Conservation (phyloP, 2,329 filamentous ascomycete species). For the Dactylellina haptotyla region DNA sequence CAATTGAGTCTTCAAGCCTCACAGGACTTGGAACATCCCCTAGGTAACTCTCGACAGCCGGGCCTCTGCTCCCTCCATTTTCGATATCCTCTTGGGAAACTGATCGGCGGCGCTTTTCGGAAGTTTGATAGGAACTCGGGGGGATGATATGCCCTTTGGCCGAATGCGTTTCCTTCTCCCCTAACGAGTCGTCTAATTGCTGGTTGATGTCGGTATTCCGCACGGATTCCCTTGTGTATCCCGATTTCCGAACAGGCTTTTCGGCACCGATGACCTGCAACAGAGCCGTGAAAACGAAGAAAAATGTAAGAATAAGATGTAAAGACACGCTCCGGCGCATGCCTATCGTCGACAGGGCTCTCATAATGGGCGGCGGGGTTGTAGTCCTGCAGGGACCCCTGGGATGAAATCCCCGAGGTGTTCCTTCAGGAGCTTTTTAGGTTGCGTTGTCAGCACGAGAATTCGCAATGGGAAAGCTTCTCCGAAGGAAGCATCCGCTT, state of each 20-base stretch:
- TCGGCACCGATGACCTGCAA: conserved; percentile 54
- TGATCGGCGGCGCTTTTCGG: conserved; percentile 48
- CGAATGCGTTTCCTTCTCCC: conserved; percentile 31
- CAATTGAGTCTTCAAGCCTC: conserved; percentile 35
- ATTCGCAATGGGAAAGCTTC: conserved; percentile 38
- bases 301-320: conserved; percentile 36
- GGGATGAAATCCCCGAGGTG: conserved; percentile 40
- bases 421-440: conserved; percentile 51
- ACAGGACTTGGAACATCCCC: conserved; percentile 44
- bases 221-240: conserved; percentile 24
- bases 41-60: conserved; percentile 33
- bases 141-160: conserved; percentile 48
- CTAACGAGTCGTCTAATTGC: conserved; percentile 37
- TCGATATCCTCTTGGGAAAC: conserved; percentile 43
- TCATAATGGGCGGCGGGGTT: conserved; percentile 35
- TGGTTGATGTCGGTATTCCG: conserved; percentile 41
- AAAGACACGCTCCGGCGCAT: conserved; percentile 46
- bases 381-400: conserved; percentile 36
- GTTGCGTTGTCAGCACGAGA: conserved; percentile 36
- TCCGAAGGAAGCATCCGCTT: conserved; percentile 49
- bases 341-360: conserved; percentile 40
- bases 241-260: conserved; percentile 46
- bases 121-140: conserved; percentile 51
- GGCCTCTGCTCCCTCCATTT: conserved; percentile 26
- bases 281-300: conserved; percentile 51